Evolutionary conservation across 768 basidiomycete genomes (phyloP).

Genomic region (Panaeolus cyanescens): DNA sequence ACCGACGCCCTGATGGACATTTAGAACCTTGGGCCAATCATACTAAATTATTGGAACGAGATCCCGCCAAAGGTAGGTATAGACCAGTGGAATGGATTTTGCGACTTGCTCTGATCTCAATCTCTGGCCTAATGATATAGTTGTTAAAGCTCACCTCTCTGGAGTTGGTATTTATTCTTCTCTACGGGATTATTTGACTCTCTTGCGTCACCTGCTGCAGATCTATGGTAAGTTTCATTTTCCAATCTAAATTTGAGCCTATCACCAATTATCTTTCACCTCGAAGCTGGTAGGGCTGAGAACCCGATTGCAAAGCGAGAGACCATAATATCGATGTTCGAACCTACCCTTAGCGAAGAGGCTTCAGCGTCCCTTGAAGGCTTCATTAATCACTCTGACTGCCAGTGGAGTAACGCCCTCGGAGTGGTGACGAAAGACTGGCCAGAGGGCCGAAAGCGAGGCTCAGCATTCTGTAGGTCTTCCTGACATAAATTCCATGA

Average conservation of each 20-base stretch:
- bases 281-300: conserved; percentile 11
- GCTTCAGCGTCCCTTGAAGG: conserved; percentile 19
- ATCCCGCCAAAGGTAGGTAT: background rate
- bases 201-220: conserved; percentile 5
- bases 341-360: conserved; percentile 23
- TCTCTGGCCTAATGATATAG: background rate
- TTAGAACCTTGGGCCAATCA: background rate
- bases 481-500: background rate
- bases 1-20: background rate
- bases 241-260: no score
- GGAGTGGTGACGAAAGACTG: conserved; percentile 27
- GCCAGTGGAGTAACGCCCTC: conserved; percentile 31
- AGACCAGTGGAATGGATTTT: no score
- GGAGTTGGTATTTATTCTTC: conserved; percentile 4
- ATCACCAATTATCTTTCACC: background rate
- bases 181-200: conserved; percentile 2
- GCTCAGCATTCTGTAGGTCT: conserved; percentile 30
- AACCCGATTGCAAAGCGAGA: conserved; percentile 25
- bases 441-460: conserved; percentile 27
- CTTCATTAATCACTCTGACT: conserved; percentile 9
- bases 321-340: conserved; percentile 24
- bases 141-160: background rate
- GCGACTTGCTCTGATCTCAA: no score
- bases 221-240: background rate
- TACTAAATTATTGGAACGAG: background rate